Base-by-base conservation (phyloP, 371 early-diverging fungal genomes). In the Lichtheimia ramosa region DNA sequence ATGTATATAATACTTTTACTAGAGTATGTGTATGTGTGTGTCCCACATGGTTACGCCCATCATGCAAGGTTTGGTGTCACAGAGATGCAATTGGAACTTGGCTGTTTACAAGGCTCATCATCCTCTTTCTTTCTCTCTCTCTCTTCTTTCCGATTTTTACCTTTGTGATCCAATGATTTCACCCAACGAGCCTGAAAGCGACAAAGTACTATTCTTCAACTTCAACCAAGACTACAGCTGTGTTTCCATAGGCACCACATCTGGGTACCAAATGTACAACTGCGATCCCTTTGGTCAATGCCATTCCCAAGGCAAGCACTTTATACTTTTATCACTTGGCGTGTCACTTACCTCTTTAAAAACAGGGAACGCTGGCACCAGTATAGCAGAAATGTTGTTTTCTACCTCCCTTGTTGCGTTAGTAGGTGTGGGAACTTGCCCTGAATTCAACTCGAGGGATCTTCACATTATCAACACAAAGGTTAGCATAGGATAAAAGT, bases 381-480 rank as follows among this genome's bases (percentile, higher is more conserved):
- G 95, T 21, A 90, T 96, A 50, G 94, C 93, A 5, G 97, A 96
- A 75, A 97, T 98, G 96, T 79, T 98, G 41, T 98, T 96, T 64
- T 92, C 90, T 61, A 96, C 98, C 1, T 90, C 91, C 6, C 83
- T 98, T 14, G 95, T 98, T 0, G 98, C 97, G 0, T 75, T 98
- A 20, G 97, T 96, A 15, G 98, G 97, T 5, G 90, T 95, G 12
- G 97, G 96, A 5, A 94, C 93, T 60, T 88, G 89, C 59, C 93
- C 94, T 14, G 74, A 89, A 15, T 88, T 92, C 56, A 90, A 93
- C n/a, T 94, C 97, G 43, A 83, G 96, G 62, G 81, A 93, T 55
- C 80, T 98, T 53, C 95, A 95, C 70, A 93, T 98, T 51, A 86
- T 87, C 48, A 98, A 98, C 69, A 98, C 98, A 34, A 98, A 98